Evolutionary conservation across 441 rosid genomes (phyloP).

Genomic region (Raphanus hybrid): DNA sequence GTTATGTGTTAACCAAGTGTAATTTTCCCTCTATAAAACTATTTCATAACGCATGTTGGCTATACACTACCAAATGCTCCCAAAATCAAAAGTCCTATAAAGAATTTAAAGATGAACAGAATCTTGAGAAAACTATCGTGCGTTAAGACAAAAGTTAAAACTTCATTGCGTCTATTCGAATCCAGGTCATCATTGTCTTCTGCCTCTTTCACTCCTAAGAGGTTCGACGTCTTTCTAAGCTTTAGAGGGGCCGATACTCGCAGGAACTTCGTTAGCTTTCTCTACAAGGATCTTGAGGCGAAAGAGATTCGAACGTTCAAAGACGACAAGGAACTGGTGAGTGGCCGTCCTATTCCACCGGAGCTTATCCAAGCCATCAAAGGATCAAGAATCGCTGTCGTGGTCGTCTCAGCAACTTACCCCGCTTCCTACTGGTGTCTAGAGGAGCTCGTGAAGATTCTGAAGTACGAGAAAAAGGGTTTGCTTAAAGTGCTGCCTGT

Average conservation of each 20-base stretch:
- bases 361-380: constrained; percentile 49
- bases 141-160: constrained; percentile 24
- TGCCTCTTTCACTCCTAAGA: constrained; percentile 17
- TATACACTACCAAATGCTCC: no score
- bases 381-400: constrained; percentile 46
- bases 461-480: constrained; percentile 37
- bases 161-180: constrained; percentile 24
- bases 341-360: constrained; percentile 50
- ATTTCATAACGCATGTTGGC: no score
- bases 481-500: constrained; percentile 44
- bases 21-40: constrained; percentile 31
- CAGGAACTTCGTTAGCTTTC: constrained; percentile 39
- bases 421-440: constrained; percentile 50
- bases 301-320: constrained; percentile 49
- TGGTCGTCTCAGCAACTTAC: constrained; percentile 50
- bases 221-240: constrained; percentile 60
- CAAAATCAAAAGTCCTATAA: no score
- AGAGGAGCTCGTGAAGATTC: constrained; percentile 47
- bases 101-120: not conserved
- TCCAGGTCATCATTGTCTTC: constrained; percentile 10
- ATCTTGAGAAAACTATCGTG: constrained; percentile 1
- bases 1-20: no score
- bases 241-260: constrained; percentile 64
- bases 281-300: constrained; percentile 35
- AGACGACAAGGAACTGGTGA: not conserved